These are phyloP conservation scores for Solanum pinnatisectum DNA, from an alignment of 257 asterid genomes.

Conservation along the genomic window DNA sequence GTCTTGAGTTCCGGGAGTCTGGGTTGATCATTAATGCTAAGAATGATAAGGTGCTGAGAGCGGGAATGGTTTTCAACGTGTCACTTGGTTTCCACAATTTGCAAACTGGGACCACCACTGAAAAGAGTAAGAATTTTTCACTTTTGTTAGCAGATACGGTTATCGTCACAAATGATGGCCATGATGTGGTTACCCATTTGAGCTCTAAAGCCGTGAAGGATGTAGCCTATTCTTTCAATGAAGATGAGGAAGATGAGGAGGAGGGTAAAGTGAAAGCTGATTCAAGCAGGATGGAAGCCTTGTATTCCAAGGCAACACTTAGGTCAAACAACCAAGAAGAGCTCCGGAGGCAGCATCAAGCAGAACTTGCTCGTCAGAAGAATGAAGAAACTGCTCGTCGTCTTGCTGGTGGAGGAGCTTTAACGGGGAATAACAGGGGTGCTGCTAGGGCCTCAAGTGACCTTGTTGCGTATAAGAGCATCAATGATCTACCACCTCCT, in stretches of 20 bases:
- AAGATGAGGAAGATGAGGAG: slow-evolving; percentile 16
- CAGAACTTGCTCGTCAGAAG: slow-evolving; percentile 21
- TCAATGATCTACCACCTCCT: slow-evolving; percentile 21
- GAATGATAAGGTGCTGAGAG: slow-evolving; percentile 11
- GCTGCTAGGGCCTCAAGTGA: slow-evolving; percentile 9
- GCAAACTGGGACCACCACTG: slow-evolving; percentile 8
- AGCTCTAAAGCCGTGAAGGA: slow-evolving; percentile 19
- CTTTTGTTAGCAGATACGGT: slow-evolving; percentile 19
- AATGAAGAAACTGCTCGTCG: slow-evolving; percentile 18
- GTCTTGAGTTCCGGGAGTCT: slow-evolving; percentile 23
- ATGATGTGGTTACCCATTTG: slow-evolving; percentile 10
- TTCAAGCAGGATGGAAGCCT: background rate
- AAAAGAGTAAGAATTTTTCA: slow-evolving; percentile 9
- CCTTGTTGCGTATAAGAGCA: slow-evolving; percentile 13
- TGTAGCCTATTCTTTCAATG: slow-evolving; percentile 21
- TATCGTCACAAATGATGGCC: slow-evolving; percentile 8
- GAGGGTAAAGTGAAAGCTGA: background rate
- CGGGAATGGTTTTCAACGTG: slow-evolving; percentile 20
- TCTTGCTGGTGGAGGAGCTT: slow-evolving; percentile 14
- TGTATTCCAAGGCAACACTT: slow-evolving; percentile 20
- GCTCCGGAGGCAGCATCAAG: slow-evolving; percentile 18
- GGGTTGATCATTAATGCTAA: slow-evolving; percentile 13
- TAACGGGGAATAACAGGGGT: background rate
- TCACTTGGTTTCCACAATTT: slow-evolving; percentile 17
- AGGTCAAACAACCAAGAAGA: slow-evolving; percentile 21